phyloP scores from a whole-genome alignment of 352 stramenopile genomes.

The Thraustochytrium striatum region DNA sequence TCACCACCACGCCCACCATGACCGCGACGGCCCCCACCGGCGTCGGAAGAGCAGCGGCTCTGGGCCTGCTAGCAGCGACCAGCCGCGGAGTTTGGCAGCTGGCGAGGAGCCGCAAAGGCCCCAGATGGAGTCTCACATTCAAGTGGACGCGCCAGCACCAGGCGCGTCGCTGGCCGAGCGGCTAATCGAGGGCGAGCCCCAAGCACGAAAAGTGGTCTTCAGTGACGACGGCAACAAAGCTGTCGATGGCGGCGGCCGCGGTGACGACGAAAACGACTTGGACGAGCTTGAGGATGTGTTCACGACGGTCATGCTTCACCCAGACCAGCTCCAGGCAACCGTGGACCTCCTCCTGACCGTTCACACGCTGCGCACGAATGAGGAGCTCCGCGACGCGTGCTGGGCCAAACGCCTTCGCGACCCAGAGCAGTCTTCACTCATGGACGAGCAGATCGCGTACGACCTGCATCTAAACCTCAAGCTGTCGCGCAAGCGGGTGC shows the following conservation, averaged over 20 bases:
- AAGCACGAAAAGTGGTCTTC: too few relatives aligned
- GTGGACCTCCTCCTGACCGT: slow-evolving; percentile 30
- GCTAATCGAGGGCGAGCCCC: too few relatives aligned
- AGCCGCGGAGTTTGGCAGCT: not conserved
- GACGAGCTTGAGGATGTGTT: not conserved
- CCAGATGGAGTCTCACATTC: not conserved
- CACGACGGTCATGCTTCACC: not conserved
- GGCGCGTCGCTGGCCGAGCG: not conserved
- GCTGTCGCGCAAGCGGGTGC: not conserved
- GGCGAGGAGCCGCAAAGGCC: not conserved
- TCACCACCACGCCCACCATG: slow-evolving; percentile 11
- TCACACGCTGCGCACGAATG: not conserved
- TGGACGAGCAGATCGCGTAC: slow-evolving; percentile 6
- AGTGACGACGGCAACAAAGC: too few relatives aligned
- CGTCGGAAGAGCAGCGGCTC: too few relatives aligned
- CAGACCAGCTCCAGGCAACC: not conserved
- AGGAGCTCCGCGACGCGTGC: not conserved
- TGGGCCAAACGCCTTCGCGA: not conserved
- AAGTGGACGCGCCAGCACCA: not conserved
- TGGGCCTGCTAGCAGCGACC: not conserved
- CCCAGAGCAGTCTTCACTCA: not conserved
- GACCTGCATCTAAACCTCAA: not conserved
- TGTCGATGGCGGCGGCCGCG: not conserved
- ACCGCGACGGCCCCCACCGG: not conserved
- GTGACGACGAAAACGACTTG: not conserved